Conservation (phyloP, 805 yeast genomes). For the Barnettozyma californica region DNA sequence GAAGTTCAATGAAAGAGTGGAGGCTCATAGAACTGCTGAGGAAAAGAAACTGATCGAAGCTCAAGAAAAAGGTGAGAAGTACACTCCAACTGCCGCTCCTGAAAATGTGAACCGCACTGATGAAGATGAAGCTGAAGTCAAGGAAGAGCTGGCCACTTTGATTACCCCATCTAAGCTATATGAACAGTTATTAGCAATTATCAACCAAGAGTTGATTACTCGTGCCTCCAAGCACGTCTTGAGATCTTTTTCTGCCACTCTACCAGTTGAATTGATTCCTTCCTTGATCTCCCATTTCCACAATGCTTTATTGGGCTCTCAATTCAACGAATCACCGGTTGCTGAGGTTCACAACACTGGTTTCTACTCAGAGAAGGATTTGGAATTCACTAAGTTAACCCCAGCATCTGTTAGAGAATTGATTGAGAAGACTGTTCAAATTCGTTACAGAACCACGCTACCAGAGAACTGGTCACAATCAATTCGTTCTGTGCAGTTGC, state of each 20-base stretch:
- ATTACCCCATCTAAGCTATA: conserved; percentile 11
- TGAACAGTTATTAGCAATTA: conserved; percentile 13
- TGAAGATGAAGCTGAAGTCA: conserved; percentile 14
- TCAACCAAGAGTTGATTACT: conserved; percentile 59
- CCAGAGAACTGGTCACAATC: conserved; percentile 42
- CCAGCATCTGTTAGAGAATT: conserved; percentile 38
- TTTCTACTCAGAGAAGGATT: conserved; percentile 38
- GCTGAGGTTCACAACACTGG: conserved; percentile 37
- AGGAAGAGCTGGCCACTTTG: conserved; percentile 5
- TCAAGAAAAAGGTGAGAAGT: conserved; percentile 21
- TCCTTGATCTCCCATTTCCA: conserved; percentile 63
- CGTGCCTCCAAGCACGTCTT: conserved; percentile 76
- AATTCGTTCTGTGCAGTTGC: conserved; percentile 37
- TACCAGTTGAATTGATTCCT: conserved; percentile 55
- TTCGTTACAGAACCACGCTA: conserved; percentile 60
- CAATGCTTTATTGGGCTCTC: conserved; percentile 59
- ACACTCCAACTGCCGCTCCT: conserved; percentile 13
- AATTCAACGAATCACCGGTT: conserved; percentile 36
- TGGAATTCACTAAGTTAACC: conserved; percentile 40
- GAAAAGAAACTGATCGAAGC: conserved; percentile 23
- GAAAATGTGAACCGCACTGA: conserved; percentile 14
- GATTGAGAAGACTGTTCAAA: conserved; percentile 47
- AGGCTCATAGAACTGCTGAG: conserved; percentile 14
- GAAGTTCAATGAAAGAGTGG: conserved; percentile 15
- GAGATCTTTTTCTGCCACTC: conserved; percentile 37